Evolutionary conservation across 768 basidiomycete species (phyloP), one percentile per base, ranked within the genome.

Genomic region (Lanmaoa rubissima): DNA sequence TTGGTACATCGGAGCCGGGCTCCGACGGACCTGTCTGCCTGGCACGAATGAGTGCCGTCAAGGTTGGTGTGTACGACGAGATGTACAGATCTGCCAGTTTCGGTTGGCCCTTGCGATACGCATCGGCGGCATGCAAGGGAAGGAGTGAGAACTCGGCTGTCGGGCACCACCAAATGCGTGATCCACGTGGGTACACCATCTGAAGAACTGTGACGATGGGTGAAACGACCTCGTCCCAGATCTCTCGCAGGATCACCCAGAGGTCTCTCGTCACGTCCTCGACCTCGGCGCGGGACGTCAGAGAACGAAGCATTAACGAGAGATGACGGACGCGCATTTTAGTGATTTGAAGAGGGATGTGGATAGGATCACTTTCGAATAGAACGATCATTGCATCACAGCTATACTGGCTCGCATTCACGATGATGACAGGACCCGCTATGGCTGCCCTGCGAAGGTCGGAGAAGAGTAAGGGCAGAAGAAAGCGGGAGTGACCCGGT

Each of bases 301-400:
- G 16, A 24, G 13, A 10, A 24, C 19, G 31, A 28, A 41, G 24
- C 46, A 53, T 21, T 51, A 34, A 28, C 17, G 36, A 38, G 13
- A 43, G 26, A 31, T 36, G 43, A 21, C 51, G 50, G 32, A 54
- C 35, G 32, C n/a, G 16, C 5, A 26, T 36, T 51, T 50, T 38
- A 35, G 34, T 51, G 34, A 55, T 44, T 5, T 16, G 14, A 17
- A 51, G 53, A 51, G 63, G 39, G 53, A 51, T 13, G 12, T 34
- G 36, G 48, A 54, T 39, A 55, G 62, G 56, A 12, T 35, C 21
- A 6, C 19, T 16, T 5, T 46, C 39, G 14, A 24, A 17, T 12
- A 47, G 16, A 26, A 75, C 48, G 10, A 73, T 68, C n/a, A 76
- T 39, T 0, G 72, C 75, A 55, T 75, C 71, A 35, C 71, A 76